phyloP scores from a whole-genome alignment of 2,329 filamentous ascomycete species.

The Penicillium rolfsii region DNA sequence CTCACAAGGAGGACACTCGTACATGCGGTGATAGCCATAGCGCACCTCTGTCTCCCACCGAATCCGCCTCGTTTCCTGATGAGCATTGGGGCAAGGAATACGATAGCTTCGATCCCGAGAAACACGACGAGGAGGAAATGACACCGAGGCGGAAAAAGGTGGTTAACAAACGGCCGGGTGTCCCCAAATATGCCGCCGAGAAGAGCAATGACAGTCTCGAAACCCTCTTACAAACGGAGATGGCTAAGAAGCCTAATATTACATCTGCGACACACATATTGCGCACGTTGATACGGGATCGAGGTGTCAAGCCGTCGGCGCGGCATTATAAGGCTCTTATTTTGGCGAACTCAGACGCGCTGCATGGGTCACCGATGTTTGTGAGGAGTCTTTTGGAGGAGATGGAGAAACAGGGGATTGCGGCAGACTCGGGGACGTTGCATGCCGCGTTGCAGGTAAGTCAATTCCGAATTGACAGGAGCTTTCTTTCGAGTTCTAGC shows the following conservation, averaged over 20 bases:
- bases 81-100: not conserved
- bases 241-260: conserved; percentile 31
- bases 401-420: conserved; percentile 65
- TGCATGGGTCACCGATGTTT: conserved; percentile 67
- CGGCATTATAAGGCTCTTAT: conserved; percentile 73
- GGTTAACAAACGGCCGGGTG: not conserved
- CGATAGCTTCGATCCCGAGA: not conserved
- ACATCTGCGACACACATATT: conserved; percentile 37
- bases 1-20: not conserved
- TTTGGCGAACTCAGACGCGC: conserved; percentile 66
- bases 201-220: conserved; percentile 31
- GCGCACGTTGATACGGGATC: conserved; percentile 43
- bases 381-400: conserved; percentile 70
- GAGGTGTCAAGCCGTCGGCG: conserved; percentile 40
- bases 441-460: conserved; percentile 70
- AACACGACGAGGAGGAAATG: not conserved
- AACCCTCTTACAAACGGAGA: conserved; percentile 33
- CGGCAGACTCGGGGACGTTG: conserved; percentile 68
- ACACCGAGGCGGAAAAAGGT: not conserved
- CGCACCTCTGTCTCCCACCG: not conserved
- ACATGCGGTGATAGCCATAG: not conserved
- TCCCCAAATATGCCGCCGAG: not conserved
- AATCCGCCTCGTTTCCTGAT: not conserved
- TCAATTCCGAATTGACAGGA: not conserved
- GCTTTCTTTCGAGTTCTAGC: not conserved